Conservation (phyloP, 2,329 filamentous ascomycete species). For the Hymenoscyphus albidus region DNA sequence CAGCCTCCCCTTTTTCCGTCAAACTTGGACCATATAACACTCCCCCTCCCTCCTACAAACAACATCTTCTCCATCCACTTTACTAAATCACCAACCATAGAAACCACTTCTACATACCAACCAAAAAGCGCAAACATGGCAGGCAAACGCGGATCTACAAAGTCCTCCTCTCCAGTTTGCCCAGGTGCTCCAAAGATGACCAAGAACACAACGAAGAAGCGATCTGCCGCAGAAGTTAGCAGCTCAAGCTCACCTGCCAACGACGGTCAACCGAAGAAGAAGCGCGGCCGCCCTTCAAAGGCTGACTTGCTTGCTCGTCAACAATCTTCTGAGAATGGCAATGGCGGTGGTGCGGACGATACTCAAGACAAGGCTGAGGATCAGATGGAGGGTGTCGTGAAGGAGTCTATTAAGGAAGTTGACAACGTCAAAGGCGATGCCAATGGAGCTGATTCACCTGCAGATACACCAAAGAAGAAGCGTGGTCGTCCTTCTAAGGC, state of each 20-base stretch:
- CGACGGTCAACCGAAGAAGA: background rate
- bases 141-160: background rate
- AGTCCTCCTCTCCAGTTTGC: background rate
- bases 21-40: too few relatives aligned
- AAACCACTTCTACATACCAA: too few relatives aligned
- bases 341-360: slow-evolving; percentile 12
- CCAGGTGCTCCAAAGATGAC: background rate
- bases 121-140: background rate
- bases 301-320: background rate
- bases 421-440: background rate
- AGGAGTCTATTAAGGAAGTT: slow-evolving; percentile 29
- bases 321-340: slow-evolving; percentile 8
- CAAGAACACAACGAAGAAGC: background rate
- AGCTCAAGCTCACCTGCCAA: background rate
- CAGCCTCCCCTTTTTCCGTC: too few relatives aligned
- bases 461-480: background rate
- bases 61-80: too few relatives aligned
- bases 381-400: slow-evolving; percentile 3
- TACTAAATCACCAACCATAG: too few relatives aligned
- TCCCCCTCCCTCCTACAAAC: too few relatives aligned
- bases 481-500: background rate
- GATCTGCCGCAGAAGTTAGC: background rate
- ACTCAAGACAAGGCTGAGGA: background rate
- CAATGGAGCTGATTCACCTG: background rate
- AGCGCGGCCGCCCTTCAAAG: slow-evolving; percentile 9